These are phyloP conservation scores for Calvatia gigantea DNA, from an alignment of 768 basidiomycete genomes.

Conservation along the genomic window DNA sequence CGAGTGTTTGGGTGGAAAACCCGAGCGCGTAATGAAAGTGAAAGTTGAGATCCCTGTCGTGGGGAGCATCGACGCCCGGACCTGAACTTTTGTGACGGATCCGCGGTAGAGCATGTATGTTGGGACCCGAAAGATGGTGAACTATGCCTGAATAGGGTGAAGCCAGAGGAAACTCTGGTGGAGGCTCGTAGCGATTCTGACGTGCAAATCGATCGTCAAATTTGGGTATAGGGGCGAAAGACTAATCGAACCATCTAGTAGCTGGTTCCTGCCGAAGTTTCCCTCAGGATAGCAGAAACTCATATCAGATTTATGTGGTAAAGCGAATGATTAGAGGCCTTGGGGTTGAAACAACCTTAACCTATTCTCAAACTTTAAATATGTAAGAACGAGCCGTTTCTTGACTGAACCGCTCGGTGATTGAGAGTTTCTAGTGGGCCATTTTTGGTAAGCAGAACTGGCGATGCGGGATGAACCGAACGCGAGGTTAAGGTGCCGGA, in stretches of 20 bases:
- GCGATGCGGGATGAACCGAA: slow-evolving; percentile 71
- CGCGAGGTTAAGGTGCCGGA: slow-evolving; percentile 74
- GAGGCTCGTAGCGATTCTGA: slow-evolving; percentile 95
- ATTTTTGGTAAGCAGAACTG: slow-evolving; percentile 75
- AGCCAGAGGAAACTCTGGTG: slow-evolving; percentile 96
- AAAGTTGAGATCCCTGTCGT: no score
- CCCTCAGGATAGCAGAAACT: slow-evolving; percentile 61
- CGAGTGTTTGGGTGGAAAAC: no score
- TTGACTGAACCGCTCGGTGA: slow-evolving; percentile 79
- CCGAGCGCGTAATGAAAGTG: no score
- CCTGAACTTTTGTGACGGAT: slow-evolving; percentile 69
- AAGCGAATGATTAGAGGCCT: slow-evolving; percentile 92
- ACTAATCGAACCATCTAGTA: slow-evolving; percentile 94
- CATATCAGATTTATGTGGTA: slow-evolving; percentile 63
- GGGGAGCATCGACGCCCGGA: no score
- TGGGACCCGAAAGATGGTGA: slow-evolving; percentile 90
- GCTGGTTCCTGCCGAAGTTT: slow-evolving; percentile 92
- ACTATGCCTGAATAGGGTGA: slow-evolving; percentile 87
- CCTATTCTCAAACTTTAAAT: slow-evolving; percentile 82
- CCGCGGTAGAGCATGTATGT: slow-evolving; percentile 81
- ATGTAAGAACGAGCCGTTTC: slow-evolving; percentile 82
- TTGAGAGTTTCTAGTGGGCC: slow-evolving; percentile 80
- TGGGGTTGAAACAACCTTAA: slow-evolving; percentile 87
- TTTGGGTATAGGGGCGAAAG: slow-evolving; percentile 96
- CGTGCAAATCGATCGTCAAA: slow-evolving; percentile 95